phyloP scores from a whole-genome alignment of 176 grass and related monocot genomes.

The Pharus latifolius region DNA sequence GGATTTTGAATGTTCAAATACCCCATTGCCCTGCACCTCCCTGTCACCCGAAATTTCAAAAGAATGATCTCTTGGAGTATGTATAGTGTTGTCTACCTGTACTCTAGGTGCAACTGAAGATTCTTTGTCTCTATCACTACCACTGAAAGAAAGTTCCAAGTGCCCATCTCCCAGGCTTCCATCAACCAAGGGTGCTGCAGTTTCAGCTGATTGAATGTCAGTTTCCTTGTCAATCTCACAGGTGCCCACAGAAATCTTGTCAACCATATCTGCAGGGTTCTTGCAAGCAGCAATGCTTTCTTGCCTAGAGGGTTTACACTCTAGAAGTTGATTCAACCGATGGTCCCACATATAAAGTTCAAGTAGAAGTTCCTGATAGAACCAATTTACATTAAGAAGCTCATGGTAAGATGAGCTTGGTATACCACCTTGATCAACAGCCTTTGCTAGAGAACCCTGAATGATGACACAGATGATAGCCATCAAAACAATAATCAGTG shows the following conservation, averaged over 20 bases:
- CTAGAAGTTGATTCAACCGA: conserved; percentile 65
- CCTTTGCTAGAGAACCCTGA: conserved; percentile 45
- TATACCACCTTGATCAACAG: conserved; percentile 30
- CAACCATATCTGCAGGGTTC: background rate
- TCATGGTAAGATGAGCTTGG: conserved; percentile 29
- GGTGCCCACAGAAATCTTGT: background rate
- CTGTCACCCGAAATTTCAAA: conserved; percentile 28
- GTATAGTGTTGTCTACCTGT: conserved; percentile 15
- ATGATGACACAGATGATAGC: conserved; percentile 5
- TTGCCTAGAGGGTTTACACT: conserved; percentile 27
- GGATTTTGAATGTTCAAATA: conserved; percentile 6
- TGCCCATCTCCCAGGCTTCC: background rate
- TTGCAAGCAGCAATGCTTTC: conserved; percentile 21
- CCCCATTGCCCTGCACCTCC: conserved; percentile 1
- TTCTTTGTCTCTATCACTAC: conserved; percentile 24
- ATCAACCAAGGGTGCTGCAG: conserved; percentile 20
- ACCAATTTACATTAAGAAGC: conserved; percentile 68
- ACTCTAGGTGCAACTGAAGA: background rate
- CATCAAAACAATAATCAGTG: conserved; percentile 2
- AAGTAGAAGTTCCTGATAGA: conserved; percentile 79
- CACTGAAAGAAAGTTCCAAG: conserved; percentile 16
- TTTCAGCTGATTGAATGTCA: conserved; percentile 6
- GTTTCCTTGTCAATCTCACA: conserved; percentile 13
- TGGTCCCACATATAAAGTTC: conserved; percentile 78
- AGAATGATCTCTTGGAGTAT: conserved; percentile 11